Conservation (phyloP, 352 stramenopile species). For the Phytophthora citrophthora region DNA sequence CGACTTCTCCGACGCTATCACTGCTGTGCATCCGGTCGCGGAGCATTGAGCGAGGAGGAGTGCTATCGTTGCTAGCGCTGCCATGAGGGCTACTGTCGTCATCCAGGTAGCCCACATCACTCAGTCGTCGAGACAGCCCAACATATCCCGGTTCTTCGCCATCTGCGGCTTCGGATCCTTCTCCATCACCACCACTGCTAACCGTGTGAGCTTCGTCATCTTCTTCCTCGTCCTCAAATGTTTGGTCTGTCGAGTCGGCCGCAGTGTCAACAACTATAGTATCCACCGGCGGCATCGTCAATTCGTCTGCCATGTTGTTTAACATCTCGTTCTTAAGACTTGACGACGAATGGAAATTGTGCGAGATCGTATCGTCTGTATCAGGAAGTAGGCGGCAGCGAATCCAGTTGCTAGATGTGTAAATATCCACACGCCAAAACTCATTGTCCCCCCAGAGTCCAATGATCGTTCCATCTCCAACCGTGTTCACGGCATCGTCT, state of each 20-base stretch:
- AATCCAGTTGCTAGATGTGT: constrained; percentile 90
- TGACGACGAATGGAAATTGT: constrained; percentile 45
- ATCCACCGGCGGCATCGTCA: constrained; percentile 39
- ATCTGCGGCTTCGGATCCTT: constrained; percentile 32
- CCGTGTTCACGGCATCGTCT: constrained; percentile 24
- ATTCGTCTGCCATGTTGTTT: constrained; percentile 41
- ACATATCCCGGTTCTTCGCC: constrained; percentile 39
- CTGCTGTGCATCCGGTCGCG: constrained; percentile 47
- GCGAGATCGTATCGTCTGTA: constrained; percentile 72
- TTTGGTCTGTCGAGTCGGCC: constrained; percentile 30
- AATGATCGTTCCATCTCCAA: constrained; percentile 38
- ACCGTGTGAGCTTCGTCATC: constrained; percentile 36
- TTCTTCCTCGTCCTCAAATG: constrained; percentile 57
- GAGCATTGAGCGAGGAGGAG: constrained; percentile 32
- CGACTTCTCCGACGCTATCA: constrained; percentile 41
- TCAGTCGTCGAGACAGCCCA: constrained; percentile 37
- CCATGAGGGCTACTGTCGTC: constrained; percentile 36
- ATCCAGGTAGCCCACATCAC: constrained; percentile 46
- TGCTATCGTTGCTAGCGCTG: constrained; percentile 15
- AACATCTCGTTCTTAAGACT: constrained; percentile 46
- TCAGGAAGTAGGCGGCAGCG: constrained; percentile 82
- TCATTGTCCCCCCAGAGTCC: constrained; percentile 62
- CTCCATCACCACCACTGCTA: constrained; percentile 40
- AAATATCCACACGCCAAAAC: constrained; percentile 83
- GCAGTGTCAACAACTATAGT: constrained; percentile 47